Evolutionary conservation across 306 rosid species (phyloP).

Genomic region (Begonia peltatifolia): DNA sequence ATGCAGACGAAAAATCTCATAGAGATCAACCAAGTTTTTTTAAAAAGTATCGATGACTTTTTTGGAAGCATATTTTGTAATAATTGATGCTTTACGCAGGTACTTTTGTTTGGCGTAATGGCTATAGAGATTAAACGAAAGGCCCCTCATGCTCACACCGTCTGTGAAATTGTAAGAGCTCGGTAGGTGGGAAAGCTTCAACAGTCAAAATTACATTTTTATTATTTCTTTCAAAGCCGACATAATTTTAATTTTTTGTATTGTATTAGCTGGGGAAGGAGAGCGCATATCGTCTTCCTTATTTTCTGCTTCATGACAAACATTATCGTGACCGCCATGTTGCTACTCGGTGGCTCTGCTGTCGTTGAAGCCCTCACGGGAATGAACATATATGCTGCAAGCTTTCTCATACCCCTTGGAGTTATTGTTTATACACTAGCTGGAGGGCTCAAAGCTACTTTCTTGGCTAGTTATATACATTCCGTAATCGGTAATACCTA

Average conservation of each 20-base stretch:
- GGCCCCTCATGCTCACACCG: conserved; percentile 91
- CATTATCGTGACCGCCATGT: conserved; percentile 82
- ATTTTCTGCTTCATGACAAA: conserved; percentile 80
- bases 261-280: conserved; percentile 68
- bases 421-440: conserved; percentile 83
- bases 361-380: conserved; percentile 90
- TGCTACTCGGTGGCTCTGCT: conserved; percentile 93
- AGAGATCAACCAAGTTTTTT: background rate
- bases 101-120: conserved; percentile 75
- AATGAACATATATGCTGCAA: conserved; percentile 84
- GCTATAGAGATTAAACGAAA: conserved; percentile 96
- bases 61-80: too few relatives aligned
- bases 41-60: too few relatives aligned
- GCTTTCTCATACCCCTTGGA: conserved; percentile 91
- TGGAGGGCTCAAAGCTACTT: conserved; percentile 94
- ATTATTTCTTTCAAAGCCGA: background rate
- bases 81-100: conserved; percentile 21
- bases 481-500: conserved; percentile 66
- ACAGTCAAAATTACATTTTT: background rate
- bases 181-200: conserved; percentile 37
- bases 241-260: background rate
- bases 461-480: conserved; percentile 94
- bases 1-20: too few relatives aligned
- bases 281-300: conserved; percentile 73
- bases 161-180: conserved; percentile 87